Conservation (phyloP, 2,329 filamentous ascomycete species). For the Phialophora expanda region DNA sequence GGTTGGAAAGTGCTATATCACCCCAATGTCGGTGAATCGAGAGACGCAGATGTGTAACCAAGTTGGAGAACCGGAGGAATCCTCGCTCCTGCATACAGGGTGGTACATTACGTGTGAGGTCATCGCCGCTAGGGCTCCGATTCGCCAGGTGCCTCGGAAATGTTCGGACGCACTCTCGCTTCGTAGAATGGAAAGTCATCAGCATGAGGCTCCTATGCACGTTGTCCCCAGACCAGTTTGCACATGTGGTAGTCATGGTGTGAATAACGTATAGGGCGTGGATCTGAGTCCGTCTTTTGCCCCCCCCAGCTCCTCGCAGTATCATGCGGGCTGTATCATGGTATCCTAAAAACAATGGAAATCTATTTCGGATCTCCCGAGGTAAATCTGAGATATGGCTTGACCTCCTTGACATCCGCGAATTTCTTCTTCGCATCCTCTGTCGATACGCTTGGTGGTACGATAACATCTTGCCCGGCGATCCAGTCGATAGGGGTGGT, state of each 20-base stretch:
- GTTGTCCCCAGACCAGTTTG: background rate
- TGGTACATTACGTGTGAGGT: background rate
- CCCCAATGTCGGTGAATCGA: background rate
- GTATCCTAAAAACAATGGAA: background rate
- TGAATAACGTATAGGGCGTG: background rate
- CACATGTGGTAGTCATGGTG: background rate
- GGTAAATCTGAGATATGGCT: constrained; percentile 53
- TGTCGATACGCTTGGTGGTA: constrained; percentile 80
- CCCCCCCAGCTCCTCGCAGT: background rate
- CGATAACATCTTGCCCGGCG: constrained; percentile 75
- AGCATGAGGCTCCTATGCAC: background rate
- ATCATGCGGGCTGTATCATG: background rate
- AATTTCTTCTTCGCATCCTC: constrained; percentile 88
- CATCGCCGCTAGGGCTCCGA: constrained; percentile 7
- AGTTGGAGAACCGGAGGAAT: background rate
- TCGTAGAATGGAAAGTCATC: constrained; percentile 1
- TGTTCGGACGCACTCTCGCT: background rate
- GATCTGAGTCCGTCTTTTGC: background rate
- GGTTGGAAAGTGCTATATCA: background rate
- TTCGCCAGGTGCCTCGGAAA: background rate
- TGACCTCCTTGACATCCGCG: constrained; percentile 69
- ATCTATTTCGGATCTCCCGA: background rate
- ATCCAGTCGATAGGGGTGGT: background rate
- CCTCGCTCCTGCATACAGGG: too few relatives aligned
- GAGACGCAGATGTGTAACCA: background rate